Evolutionary conservation across 345 rosid genomes (phyloP), one percentile per base, ranked within the genome.

Genomic region (Aethionema arabicum): DNA sequence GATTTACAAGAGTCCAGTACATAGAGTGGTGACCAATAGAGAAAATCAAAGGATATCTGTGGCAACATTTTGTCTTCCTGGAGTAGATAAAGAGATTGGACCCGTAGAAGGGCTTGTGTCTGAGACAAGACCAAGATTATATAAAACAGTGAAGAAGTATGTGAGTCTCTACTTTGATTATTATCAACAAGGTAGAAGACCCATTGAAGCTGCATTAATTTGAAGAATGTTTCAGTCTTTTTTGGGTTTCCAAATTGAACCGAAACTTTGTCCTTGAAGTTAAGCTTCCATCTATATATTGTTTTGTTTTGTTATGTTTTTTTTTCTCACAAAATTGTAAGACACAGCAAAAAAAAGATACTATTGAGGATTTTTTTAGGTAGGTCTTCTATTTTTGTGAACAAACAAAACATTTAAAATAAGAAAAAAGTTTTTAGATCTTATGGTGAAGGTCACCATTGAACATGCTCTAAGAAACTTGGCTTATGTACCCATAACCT

Each of bases 1-100:
- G 14, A 76, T 77, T 49, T 86, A 73, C 74, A 83, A 82, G 77
- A 83, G 87, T 57, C 54, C 75, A 7, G 53, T 75, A 37, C 82
- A 77, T 64, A 63, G 84, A 50, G 89, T 74, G 60, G 69, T 77
- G 70, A 78, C 85, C 0, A 78, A 78, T 69, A 53, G 65, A 3
- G 79, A 75, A 55, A 80, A 58, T 36, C 79, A 78, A 65, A 77
- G 90, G 53, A 65, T 69, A 39, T 76, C 81, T 16, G 37, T 83
- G n/a, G 87, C 87, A 10, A 74, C 76, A 2, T 82, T 83, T 74
- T 77, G 72, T 51, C 0, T 66, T 29, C 85, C 84, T 2, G 72
- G 72, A 11, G 16, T 78, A 5, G 72, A 78, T 40, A 69, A 37
- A 41, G 77, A 71, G 66, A 72, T 76, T 39, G 61, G 55, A 42